Evolutionary conservation across 495 filamentous ascomycete genomes (phyloP).

Genomic region (Tricharina praecox): DNA sequence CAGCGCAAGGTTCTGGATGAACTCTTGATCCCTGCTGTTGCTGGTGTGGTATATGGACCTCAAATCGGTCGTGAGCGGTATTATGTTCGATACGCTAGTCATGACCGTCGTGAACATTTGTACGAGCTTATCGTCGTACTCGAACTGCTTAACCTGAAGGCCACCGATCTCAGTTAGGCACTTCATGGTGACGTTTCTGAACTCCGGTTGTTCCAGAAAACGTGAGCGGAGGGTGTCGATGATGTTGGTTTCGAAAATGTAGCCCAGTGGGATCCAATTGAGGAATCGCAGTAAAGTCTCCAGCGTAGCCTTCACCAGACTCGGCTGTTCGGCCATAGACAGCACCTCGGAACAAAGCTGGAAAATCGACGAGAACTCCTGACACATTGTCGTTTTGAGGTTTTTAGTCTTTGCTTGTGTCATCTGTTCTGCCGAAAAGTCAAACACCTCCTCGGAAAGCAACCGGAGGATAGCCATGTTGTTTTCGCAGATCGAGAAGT

Average conservation of each 20-base stretch:
- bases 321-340: slow-evolving; percentile 70
- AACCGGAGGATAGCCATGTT: slow-evolving; percentile 97
- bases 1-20: slow-evolving; percentile 86
- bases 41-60: slow-evolving; percentile 78
- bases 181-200: slow-evolving; percentile 90
- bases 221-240: slow-evolving; percentile 84
- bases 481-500: slow-evolving; percentile 94
- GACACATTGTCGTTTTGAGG: slow-evolving; percentile 92
- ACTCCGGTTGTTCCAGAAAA: slow-evolving; percentile 80
- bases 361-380: slow-evolving; percentile 94
- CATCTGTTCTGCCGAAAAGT: slow-evolving; percentile 97
- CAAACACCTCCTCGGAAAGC: slow-evolving; percentile 94
- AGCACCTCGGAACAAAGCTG: slow-evolving; percentile 89
- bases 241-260: slow-evolving; percentile 93
- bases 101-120: slow-evolving; percentile 95
- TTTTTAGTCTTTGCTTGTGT: slow-evolving; percentile 90
- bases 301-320: slow-evolving; percentile 78
- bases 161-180: slow-evolving; percentile 94
- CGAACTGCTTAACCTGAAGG: slow-evolving; percentile 57
- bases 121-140: slow-evolving; percentile 84
- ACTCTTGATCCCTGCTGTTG: slow-evolving; percentile 88
- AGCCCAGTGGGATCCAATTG: slow-evolving; percentile 97
- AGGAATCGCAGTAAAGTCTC: slow-evolving; percentile 90
- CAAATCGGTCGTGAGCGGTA: slow-evolving; percentile 73
- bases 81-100: slow-evolving; percentile 73